A percentile compares a stretch with the other conserved stretches of the same genome.
phyloP scores from a whole-genome alignment of 1,284 basidiomycete species.

The Mycena sp. region DNA sequence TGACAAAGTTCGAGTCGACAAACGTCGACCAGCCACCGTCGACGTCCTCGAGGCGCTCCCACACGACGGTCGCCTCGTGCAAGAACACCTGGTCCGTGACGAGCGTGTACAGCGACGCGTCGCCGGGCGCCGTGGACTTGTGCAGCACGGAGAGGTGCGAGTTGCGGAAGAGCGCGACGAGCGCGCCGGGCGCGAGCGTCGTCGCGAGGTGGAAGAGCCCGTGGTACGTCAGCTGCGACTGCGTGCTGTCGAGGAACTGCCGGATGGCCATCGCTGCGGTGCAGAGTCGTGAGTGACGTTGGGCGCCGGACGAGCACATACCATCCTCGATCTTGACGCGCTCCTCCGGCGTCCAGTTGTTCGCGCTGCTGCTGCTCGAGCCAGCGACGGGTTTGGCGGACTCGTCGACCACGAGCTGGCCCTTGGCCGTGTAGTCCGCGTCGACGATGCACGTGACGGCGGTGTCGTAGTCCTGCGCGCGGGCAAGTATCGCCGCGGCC shows the following conservation, averaged over 20 bases:
- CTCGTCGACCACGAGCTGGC: constrained; percentile 61
- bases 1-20: constrained; percentile 74
- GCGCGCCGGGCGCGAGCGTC: constrained; percentile 60
- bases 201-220: constrained; percentile 78
- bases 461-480: constrained; percentile 71
- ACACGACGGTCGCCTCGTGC: constrained; percentile 80
- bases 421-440: constrained; percentile 76
- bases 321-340: constrained; percentile 72
- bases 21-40: constrained; percentile 82
- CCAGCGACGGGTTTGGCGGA: constrained; percentile 26
- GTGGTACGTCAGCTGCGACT: constrained; percentile 88
- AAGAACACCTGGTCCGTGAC: constrained; percentile 87
- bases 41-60: constrained; percentile 90
- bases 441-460: constrained; percentile 80
- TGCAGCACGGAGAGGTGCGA: constrained; percentile 91
- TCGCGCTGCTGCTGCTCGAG: constrained; percentile 38
- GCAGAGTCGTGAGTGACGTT: neutral
- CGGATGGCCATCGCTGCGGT: constrained; percentile 72
- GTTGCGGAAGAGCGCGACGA: constrained; percentile 87
- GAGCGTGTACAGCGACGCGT: constrained; percentile 76
- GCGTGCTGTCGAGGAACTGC: constrained; percentile 75
- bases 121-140: constrained; percentile 52
- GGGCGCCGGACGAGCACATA: constrained; percentile 42
- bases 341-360: constrained; percentile 57
- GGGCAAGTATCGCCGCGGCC: constrained; percentile 57